Conservation (phyloP, 2,329 filamentous ascomycete genomes). For the Verticillium zaregamsianum region DNA sequence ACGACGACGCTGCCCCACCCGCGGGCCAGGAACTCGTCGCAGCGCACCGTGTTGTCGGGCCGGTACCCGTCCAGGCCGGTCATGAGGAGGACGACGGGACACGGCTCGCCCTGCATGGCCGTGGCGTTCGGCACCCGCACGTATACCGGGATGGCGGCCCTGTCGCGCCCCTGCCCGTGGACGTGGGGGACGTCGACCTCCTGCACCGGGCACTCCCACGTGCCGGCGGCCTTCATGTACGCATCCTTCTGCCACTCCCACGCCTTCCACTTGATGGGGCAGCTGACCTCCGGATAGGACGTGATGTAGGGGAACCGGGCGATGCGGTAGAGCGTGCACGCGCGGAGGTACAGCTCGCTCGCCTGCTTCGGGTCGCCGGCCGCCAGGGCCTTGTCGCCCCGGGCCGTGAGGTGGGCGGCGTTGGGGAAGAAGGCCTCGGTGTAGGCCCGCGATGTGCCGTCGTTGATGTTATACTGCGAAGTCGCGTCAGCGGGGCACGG, state of each 20-base stretch:
- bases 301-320: constrained; percentile 62
- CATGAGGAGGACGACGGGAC: constrained; percentile 51
- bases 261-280: constrained; percentile 51
- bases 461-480: constrained; percentile 51
- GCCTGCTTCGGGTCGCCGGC: constrained; percentile 48
- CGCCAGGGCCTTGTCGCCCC: constrained; percentile 46
- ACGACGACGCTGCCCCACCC: constrained; percentile 60
- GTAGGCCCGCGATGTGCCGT: constrained; percentile 62
- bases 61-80: constrained; percentile 61
- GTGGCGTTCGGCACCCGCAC: constrained; percentile 53
- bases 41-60: constrained; percentile 57
- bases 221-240: constrained; percentile 52
- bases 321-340: constrained; percentile 70
- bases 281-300: constrained; percentile 30
- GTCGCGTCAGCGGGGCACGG: background rate
- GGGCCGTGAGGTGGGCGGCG: constrained; percentile 50
- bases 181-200: constrained; percentile 60
- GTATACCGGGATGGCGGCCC: constrained; percentile 57
- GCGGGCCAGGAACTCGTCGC: constrained; percentile 56
- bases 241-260: constrained; percentile 63
- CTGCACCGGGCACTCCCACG: constrained; percentile 53
- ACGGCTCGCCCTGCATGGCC: constrained; percentile 18
- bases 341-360: constrained; percentile 62
- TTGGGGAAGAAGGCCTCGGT: constrained; percentile 59
- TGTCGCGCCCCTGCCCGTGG: constrained; percentile 45